Percentiles rank a stretch among this genome's conserved stretches.
phyloP scores from a whole-genome alignment of 176 grass and related monocot genomes.

The Luzula sylvatica region DNA sequence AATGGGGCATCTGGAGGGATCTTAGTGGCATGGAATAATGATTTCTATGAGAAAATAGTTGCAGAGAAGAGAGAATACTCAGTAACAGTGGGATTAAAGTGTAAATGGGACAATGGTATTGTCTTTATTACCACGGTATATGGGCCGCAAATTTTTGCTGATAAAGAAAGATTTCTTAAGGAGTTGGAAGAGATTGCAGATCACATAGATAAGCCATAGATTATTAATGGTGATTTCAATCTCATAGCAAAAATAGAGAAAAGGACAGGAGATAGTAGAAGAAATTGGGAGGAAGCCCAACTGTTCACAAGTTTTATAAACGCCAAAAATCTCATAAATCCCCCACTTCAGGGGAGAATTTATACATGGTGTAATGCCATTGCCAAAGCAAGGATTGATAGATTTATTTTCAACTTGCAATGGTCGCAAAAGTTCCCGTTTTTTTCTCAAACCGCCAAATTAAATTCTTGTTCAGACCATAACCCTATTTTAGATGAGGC shows the following conservation, averaged over 20 bases:
- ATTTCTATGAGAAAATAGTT: too few relatives aligned
- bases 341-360: not conserved
- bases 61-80: not conserved
- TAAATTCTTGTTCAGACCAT: not conserved
- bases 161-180: not conserved
- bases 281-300: not conserved
- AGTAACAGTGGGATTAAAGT: not conserved
- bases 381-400: not conserved
- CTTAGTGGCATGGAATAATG: too few relatives aligned
- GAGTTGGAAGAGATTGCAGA: not conserved
- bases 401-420: not conserved
- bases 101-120: not conserved
- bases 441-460: not conserved
- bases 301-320: not conserved
- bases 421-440: not conserved
- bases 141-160: not conserved
- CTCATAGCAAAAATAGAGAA: not conserved
- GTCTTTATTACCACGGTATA: not conserved
- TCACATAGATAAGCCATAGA: not conserved
- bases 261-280: not conserved
- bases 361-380: not conserved
- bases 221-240: not conserved
- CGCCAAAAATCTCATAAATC: not conserved
- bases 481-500: not conserved
- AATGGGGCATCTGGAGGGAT: too few relatives aligned